Base-by-base conservation (phyloP, 148 eudicot species). In the Simmondsia chinensis region DNA sequence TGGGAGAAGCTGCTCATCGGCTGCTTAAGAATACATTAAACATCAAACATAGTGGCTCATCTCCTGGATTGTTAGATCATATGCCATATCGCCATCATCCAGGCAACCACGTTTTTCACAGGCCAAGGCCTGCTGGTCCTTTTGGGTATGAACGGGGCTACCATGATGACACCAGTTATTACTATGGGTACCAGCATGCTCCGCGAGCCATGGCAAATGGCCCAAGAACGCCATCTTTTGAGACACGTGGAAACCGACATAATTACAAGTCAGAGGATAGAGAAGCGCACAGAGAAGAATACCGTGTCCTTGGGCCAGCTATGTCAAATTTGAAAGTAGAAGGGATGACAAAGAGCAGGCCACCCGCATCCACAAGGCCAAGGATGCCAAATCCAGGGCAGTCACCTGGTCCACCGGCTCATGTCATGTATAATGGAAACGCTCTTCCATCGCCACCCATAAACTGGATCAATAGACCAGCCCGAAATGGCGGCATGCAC, bases 1-100 rank as follows among this genome's bases (percentile, higher is more conserved):
- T 93, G 60, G 99, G 99, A 32, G 81, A 86, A 70, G 99, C 99
- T 49, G 96, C 96, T 28, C 83, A 82, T 46, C 96, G 96, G 54
- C 74, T 93, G 44, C 59, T 93, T 30, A 80, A 68, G 52, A 86
- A 82, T 61, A 68, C 86, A 12, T 52, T 93, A 48, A 82, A 79
- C 66, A 61, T 86, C 18, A 86, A 60, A 69, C 64, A 72, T 23
- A 53, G 60, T 54, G 64, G 38, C 28, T 60, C 69, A 39, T 39
- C 69, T 35, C 65, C 65, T 34, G 80, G 74, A 30, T 39, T 47
- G 4, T 28, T 57, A 35, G 67, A 72, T 29, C 66, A 66, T 32
- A 48, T 37, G 56, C 58, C 65, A 39, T 27, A 61, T 42, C 65
- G 61, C 35, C 68, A 69, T 76, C 55, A 30, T 39, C 54, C 61